These are phyloP conservation scores for Dissophora globulifera DNA, from an alignment of 192 early-diverging fungal species.

Conservation along the genomic window DNA sequence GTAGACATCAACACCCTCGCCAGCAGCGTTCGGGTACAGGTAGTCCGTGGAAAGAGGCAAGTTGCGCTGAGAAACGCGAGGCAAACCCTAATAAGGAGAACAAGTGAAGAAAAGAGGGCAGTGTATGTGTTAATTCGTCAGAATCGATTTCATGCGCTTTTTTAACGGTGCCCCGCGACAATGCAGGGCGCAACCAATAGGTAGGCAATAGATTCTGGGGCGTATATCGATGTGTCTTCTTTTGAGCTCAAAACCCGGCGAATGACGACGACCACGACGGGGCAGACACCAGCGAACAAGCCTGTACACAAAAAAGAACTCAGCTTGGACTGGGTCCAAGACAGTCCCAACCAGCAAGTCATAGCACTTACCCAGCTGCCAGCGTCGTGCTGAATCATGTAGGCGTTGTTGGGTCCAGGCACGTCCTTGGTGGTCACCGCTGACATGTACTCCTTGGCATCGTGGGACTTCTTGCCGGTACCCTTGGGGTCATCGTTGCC, in stretches of 20 bases:
- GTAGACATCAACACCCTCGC: conserved; percentile 68
- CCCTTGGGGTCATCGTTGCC: not conserved
- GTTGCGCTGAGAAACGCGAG: conserved; percentile 54
- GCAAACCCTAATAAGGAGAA: conserved; percentile 57
- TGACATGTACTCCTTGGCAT: conserved; percentile 12
- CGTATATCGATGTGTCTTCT: too few species aligned
- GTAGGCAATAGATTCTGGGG: too few species aligned
- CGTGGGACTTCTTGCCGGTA: conserved; percentile 11
- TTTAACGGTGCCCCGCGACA: too few species aligned
- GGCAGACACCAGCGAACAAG: too few species aligned
- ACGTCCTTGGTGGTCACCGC: conserved; percentile 13
- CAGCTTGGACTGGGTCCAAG: not conserved
- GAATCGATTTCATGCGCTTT: too few species aligned
- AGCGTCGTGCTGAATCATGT: conserved; percentile 31
- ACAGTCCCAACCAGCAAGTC: too few species aligned
- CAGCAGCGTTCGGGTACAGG: conserved; percentile 68
- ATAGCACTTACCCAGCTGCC: conserved; percentile 43
- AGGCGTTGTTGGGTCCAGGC: conserved; percentile 21
- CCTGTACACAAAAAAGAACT: too few species aligned
- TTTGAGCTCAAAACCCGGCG: too few species aligned
- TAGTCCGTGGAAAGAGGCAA: conserved; percentile 61
- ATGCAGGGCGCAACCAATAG: too few species aligned
- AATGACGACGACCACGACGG: too few species aligned
- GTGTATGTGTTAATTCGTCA: not conserved
- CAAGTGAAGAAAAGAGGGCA: not conserved